Evolutionary conservation across 768 basidiomycete genomes (phyloP).

Genomic region (Astraeus odoratus): DNA sequence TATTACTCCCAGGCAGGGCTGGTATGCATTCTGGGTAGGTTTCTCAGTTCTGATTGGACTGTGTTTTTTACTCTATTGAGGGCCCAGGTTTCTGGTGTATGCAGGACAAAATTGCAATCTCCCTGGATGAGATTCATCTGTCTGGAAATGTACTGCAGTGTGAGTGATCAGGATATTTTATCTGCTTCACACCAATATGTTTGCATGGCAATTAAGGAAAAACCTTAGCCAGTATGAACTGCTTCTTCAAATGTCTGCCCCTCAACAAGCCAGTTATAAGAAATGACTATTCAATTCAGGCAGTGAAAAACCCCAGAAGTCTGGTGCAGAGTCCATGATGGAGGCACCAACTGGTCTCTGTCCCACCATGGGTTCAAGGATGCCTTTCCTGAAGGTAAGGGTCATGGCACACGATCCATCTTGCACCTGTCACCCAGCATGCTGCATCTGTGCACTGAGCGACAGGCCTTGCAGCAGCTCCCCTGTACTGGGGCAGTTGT

Average conservation of each 20-base stretch:
- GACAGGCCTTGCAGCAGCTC: constrained; percentile 61
- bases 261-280: constrained; percentile 65
- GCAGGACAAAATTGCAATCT: constrained; percentile 66
- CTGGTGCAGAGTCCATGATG: constrained; percentile 8
- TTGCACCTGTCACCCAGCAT: constrained; percentile 28
- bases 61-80: neutral
- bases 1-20: constrained; percentile 74
- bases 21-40: constrained; percentile 54
- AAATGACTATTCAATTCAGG: constrained; percentile 56
- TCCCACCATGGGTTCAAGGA: constrained; percentile 53
- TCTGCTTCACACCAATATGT: constrained; percentile 1
- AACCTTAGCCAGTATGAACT: constrained; percentile 57
- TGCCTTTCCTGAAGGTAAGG: constrained; percentile 26
- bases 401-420: constrained; percentile 15
- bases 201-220: constrained; percentile 43
- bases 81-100: constrained; percentile 69
- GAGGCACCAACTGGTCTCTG: constrained; percentile 38
- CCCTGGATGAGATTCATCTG: constrained; percentile 65
- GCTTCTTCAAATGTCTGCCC: constrained; percentile 62
- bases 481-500: constrained; percentile 56
- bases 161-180: too few relatives aligned
- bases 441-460: constrained; percentile 53
- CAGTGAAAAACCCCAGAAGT: constrained; percentile 28
- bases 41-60: neutral
- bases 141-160: constrained; percentile 69